Conservation (phyloP, 306 rosid species). For the Purshia tridentata region DNA sequence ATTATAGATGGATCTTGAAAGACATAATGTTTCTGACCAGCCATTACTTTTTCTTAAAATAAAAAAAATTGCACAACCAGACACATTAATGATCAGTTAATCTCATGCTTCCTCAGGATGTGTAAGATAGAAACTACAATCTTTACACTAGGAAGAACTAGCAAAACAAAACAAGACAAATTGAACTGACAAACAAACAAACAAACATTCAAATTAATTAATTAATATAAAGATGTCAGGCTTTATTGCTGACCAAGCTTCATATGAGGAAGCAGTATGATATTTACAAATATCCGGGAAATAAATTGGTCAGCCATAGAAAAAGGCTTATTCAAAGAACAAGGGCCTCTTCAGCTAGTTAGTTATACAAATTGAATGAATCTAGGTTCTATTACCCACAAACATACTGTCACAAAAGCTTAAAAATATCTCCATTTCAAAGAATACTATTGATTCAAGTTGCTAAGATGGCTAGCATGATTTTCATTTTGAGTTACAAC, state of each 20-base stretch:
- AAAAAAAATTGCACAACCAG: conserved; percentile 1
- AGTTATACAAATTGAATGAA: not conserved
- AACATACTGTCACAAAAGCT: not conserved
- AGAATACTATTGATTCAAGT: not conserved
- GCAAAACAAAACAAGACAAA: not conserved
- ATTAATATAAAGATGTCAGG: not conserved
- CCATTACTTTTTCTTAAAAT: not conserved
- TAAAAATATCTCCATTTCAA: not conserved
- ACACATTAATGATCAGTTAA: not conserved
- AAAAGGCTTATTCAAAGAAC: not conserved
- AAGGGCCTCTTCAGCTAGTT: not conserved
- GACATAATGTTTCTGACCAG: not conserved
- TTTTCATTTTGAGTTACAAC: not conserved
- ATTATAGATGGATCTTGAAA: not conserved
- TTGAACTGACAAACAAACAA: not conserved
- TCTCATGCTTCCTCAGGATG: conserved; percentile 3
- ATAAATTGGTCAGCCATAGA: not conserved
- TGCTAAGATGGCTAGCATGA: not conserved
- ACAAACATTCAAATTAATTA: not conserved
- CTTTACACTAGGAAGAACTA: not conserved
- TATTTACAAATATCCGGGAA: not conserved
- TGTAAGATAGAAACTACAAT: not conserved
- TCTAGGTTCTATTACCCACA: not conserved
- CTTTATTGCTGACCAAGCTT: not conserved
- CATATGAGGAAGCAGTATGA: not conserved